phyloP scores from a whole-genome alignment of 2,329 filamentous ascomycete genomes.

The Neonectria neomacrospora region DNA sequence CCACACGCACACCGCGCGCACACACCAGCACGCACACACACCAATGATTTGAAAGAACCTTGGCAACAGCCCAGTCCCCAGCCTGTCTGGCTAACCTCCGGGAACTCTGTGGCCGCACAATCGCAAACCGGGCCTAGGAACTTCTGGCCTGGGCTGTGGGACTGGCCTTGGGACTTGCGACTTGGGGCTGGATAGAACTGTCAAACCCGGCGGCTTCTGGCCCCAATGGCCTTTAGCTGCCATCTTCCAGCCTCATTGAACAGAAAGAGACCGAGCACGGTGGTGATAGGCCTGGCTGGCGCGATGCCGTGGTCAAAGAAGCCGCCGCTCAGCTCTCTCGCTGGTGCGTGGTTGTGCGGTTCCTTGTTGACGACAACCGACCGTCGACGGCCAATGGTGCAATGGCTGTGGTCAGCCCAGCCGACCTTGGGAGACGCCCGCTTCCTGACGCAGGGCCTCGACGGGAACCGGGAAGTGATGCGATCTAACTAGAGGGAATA shows the following conservation, averaged over 20 bases:
- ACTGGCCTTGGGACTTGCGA: constrained; percentile 5
- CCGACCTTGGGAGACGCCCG: constrained; percentile 18
- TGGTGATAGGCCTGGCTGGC: constrained; percentile 10
- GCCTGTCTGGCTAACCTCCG: constrained; percentile 27
- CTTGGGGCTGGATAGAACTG: neutral
- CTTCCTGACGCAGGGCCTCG: constrained; percentile 19
- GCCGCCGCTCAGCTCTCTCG: constrained; percentile 29
- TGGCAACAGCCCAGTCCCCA: constrained; percentile 36
- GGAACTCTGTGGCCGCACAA: constrained; percentile 31
- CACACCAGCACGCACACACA: constrained; percentile 21
- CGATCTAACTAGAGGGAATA: constrained; percentile 27
- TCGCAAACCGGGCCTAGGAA: constrained; percentile 18
- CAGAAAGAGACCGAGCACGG: constrained; percentile 16
- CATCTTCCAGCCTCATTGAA: neutral
- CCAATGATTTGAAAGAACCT: constrained; percentile 34
- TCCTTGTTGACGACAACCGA: constrained; percentile 26
- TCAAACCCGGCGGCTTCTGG: constrained; percentile 20
- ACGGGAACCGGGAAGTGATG: constrained; percentile 22
- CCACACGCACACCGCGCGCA: constrained; percentile 28
- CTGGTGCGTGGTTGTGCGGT: constrained; percentile 13
- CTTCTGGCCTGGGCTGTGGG: constrained; percentile 7
- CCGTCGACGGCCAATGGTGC: constrained; percentile 39
- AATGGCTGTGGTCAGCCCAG: constrained; percentile 33
- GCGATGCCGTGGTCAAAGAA: constrained; percentile 22
- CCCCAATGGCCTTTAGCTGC: constrained; percentile 24